These are phyloP conservation scores for Apiospora aurea DNA, from an alignment of 2,329 filamentous ascomycete species.

Conservation along the genomic window DNA sequence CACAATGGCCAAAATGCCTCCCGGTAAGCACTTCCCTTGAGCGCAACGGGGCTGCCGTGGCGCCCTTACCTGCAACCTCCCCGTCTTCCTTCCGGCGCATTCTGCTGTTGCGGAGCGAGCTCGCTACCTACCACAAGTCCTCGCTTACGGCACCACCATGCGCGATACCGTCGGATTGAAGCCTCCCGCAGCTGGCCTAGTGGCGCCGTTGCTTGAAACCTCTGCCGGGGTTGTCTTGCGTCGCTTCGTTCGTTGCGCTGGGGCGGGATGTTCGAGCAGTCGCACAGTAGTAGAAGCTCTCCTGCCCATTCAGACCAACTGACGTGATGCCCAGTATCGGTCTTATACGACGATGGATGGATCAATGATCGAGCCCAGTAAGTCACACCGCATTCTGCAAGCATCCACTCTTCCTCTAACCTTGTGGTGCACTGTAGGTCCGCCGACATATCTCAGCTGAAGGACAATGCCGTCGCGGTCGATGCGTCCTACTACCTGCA, in stretches of 20 bases:
- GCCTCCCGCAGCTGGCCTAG: background rate
- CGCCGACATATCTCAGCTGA: slow-evolving; percentile 72
- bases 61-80: background rate
- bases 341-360: slow-evolving; percentile 46
- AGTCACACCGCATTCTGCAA: slow-evolving; percentile 28
- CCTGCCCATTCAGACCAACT: background rate
- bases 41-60: background rate
- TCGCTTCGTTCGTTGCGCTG: background rate
- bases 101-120: background rate
- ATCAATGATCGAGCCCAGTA: slow-evolving; percentile 47
- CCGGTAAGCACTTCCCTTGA: slow-evolving; percentile 2
- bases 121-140: background rate
- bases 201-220: background rate
- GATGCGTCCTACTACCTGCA: slow-evolving; percentile 91
- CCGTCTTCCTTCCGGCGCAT: background rate
- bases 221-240: background rate
- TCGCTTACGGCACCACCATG: background rate
- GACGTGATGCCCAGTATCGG: slow-evolving; percentile 40
- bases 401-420: background rate
- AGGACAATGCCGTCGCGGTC: slow-evolving; percentile 79
- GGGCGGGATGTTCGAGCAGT: background rate
- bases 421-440: slow-evolving; percentile 31
- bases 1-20: slow-evolving; percentile 15
- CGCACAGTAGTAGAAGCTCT: background rate
- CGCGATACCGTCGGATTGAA: background rate